phyloP scores from a whole-genome alignment of 306 rosid genomes.

The Begonia masoniana region DNA sequence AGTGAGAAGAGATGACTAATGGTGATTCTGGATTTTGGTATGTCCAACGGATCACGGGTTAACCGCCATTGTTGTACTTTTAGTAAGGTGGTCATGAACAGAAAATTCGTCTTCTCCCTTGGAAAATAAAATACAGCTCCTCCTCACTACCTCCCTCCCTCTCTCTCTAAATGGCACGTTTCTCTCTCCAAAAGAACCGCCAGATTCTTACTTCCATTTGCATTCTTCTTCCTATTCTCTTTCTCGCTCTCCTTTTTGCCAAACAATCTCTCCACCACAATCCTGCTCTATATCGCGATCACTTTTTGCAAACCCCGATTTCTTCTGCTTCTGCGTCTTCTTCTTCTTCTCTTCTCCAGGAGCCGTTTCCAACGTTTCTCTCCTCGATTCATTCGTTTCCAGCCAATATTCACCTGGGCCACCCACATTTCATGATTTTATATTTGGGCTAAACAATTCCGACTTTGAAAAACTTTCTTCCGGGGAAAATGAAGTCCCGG shows the following conservation, averaged over 20 bases:
- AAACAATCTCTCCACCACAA: slow-evolving; percentile 31
- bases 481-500: slow-evolving; percentile 1
- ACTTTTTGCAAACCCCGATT: slow-evolving; percentile 25
- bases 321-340: slow-evolving; percentile 6
- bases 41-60: too few relatives aligned
- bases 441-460: neutral
- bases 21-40: too few relatives aligned
- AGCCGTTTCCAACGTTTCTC: slow-evolving; percentile 4
- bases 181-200: slow-evolving; percentile 21
- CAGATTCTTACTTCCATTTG: slow-evolving; percentile 26
- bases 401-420: slow-evolving; percentile 7
- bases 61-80: too few relatives aligned
- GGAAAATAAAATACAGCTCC: too few relatives aligned
- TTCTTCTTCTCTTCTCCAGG: slow-evolving; percentile 6
- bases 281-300: slow-evolving; percentile 33
- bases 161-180: slow-evolving; percentile 20
- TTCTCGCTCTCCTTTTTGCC: slow-evolving; percentile 31
- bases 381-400: slow-evolving; percentile 4
- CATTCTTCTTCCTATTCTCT: slow-evolving; percentile 29
- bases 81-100: too few relatives aligned
- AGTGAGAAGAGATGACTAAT: too few relatives aligned
- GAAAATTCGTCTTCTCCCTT: too few relatives aligned
- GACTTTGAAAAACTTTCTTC: slow-evolving; percentile 9
- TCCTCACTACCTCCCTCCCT: neutral
- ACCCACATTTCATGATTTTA: slow-evolving; percentile 2